These are phyloP conservation scores for Ustilago bromivora DNA, from an alignment of 1,284 basidiomycete species.

Conservation along the genomic window DNA sequence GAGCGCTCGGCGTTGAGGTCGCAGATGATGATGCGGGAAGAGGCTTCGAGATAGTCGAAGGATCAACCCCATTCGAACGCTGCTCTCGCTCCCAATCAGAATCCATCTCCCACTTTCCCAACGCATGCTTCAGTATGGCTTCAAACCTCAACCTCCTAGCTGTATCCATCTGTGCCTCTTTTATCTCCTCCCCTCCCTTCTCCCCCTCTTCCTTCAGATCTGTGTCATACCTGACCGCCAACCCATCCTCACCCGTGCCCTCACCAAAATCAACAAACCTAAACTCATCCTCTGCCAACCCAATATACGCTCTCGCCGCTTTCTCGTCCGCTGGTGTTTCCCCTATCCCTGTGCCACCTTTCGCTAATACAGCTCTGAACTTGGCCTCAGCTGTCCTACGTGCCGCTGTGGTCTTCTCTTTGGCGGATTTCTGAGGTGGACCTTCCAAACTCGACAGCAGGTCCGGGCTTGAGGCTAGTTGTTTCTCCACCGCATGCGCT, in stretches of 20 bases:
- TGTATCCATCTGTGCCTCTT: constrained; percentile 35
- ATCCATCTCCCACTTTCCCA: constrained; percentile 57
- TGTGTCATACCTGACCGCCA: constrained; percentile 20
- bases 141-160: constrained; percentile 43
- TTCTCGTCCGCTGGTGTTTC: constrained; percentile 51
- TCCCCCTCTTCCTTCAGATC: constrained; percentile 7
- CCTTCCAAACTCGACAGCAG: constrained; percentile 24
- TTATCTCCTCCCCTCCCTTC: constrained; percentile 9
- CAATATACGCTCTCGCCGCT: constrained; percentile 49
- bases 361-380: constrained; percentile 40
- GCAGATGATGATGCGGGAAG: neutral
- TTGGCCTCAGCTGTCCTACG: constrained; percentile 33
- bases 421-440: constrained; percentile 29
- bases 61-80: constrained; percentile 36
- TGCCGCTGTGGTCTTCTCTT: constrained; percentile 39
- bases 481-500: constrained; percentile 32
- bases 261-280: constrained; percentile 54
- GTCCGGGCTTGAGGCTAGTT: constrained; percentile 24
- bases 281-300: constrained; percentile 52
- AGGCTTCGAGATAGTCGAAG: constrained; percentile 16
- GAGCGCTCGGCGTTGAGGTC: neutral
- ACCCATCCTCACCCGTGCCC: constrained; percentile 14
- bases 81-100: constrained; percentile 52
- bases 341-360: constrained; percentile 4
- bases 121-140: constrained; percentile 44